Percentiles rank a stretch among this genome's conserved stretches.
Conservation (phyloP, 2,329 filamentous ascomycete genomes). For the Botryosphaeria dothidea region DNA sequence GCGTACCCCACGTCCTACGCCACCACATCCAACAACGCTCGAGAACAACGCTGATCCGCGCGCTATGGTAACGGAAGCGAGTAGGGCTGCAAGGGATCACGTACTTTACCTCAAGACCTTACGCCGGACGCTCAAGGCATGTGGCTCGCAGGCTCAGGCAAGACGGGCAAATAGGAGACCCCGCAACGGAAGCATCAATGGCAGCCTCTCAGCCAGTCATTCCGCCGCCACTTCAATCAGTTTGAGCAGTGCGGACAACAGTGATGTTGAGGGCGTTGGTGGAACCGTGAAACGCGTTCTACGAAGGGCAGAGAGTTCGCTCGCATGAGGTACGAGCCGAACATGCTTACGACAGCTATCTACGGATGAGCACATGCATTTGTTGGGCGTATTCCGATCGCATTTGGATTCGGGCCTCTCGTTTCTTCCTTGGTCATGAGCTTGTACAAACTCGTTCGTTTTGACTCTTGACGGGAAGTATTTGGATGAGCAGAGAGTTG, state of each 20-base stretch:
- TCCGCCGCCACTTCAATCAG: conserved; percentile 6
- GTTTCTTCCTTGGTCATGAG: neutral
- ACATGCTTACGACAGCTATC: neutral
- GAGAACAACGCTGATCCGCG: conserved; percentile 30
- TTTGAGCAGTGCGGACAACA: conserved; percentile 12
- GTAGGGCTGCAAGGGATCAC: conserved; percentile 5
- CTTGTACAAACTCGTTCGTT: conserved; percentile 3
- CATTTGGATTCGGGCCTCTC: conserved; percentile 1
- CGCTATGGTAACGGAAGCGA: conserved; percentile 28
- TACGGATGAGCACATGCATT: conserved; percentile 11
- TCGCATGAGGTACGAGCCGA: neutral
- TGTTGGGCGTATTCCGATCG: conserved; percentile 5
- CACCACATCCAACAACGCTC: conserved; percentile 32
- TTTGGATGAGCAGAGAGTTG: conserved; percentile 3
- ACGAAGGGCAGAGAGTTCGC: conserved; percentile 9
- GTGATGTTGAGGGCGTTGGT: conserved; percentile 1
- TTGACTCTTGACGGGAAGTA: neutral
- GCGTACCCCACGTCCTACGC: conserved; percentile 24
- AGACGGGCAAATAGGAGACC: neutral
- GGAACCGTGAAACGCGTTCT: conserved; percentile 10
- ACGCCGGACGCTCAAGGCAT: conserved; percentile 6
- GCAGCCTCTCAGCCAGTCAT: neutral
- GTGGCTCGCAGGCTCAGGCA: conserved; percentile 16
- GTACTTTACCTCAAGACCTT: conserved; percentile 17
- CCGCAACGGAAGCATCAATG: conserved; percentile 11